Conservation (phyloP, 2,329 filamentous ascomycete species). For the Endothia cerciana region DNA sequence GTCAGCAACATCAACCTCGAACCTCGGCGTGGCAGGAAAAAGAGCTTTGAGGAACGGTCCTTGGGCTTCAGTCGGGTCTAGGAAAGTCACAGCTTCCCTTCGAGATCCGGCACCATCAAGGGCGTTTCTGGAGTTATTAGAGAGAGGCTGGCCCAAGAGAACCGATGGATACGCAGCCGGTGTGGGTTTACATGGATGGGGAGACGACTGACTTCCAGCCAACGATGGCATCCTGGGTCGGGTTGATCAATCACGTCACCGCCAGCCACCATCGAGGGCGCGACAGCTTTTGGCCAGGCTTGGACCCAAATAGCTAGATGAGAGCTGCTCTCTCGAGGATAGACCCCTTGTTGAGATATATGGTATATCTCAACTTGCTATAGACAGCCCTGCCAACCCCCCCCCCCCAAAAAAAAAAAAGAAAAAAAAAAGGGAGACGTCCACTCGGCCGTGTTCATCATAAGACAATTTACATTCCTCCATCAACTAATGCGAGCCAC, state of each 20-base stretch:
- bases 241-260: not conserved
- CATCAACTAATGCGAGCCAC: not conserved
- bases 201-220: not conserved
- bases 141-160: not conserved
- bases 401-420: too few species aligned
- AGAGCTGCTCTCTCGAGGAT: not conserved
- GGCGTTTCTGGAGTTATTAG: not conserved
- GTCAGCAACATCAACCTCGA: not conserved
- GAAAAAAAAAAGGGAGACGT: too few species aligned
- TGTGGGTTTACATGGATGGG: not conserved
- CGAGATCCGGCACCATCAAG: not conserved
- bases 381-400: not conserved
- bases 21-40: not conserved
- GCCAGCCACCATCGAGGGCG: not conserved
- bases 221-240: not conserved
- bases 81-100: not conserved
- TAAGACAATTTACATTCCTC: not conserved
- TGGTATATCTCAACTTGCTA: not conserved
- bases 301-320: not conserved
- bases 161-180: not conserved
- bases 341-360: not conserved
- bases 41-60: not conserved
- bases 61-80: too few species aligned
- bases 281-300: not conserved
- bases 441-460: not conserved